A percentile compares a stretch with the other conserved stretches of the same genome.
These are phyloP conservation scores for Metschnikowia vanudenii DNA, from an alignment of 805 yeast genomes.

Conservation along the genomic window DNA sequence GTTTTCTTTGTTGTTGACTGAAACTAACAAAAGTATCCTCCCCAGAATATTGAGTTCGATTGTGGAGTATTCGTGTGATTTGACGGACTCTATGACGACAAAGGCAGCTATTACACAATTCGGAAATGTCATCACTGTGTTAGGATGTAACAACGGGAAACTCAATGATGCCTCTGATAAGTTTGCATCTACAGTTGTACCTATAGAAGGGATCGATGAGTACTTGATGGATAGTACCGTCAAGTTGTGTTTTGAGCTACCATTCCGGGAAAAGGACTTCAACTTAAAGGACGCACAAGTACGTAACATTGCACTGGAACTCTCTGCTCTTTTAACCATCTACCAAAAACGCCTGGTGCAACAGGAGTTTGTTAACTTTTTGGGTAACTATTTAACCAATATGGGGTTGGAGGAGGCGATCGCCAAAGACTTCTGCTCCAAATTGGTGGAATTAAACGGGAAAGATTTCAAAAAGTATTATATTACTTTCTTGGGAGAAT, in stretches of 20 bases:
- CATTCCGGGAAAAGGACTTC: slow-evolving; percentile 67
- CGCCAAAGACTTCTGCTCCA: slow-evolving; percentile 59
- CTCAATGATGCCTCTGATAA: slow-evolving; percentile 62
- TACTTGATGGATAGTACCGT: slow-evolving; percentile 67
- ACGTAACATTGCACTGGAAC: slow-evolving; percentile 70
- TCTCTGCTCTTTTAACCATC: slow-evolving; percentile 65
- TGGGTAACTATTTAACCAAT: slow-evolving; percentile 54
- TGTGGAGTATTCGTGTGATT: slow-evolving; percentile 61
- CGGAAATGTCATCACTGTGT: slow-evolving; percentile 55
- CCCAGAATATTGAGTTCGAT: slow-evolving; percentile 61
- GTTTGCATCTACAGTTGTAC: slow-evolving; percentile 44
- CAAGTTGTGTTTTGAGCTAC: slow-evolving; percentile 70
- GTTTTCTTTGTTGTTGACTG: slow-evolving; percentile 72
- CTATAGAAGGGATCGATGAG: slow-evolving; percentile 68
- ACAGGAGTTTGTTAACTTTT: slow-evolving; percentile 45
- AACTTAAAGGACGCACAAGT: slow-evolving; percentile 77
- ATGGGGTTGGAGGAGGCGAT: slow-evolving; percentile 58
- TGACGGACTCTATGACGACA: slow-evolving; percentile 61
- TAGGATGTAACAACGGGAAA: slow-evolving; percentile 64
- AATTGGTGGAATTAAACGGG: slow-evolving; percentile 53
- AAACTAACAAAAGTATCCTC: slow-evolving; percentile 59
- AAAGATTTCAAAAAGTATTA: slow-evolving; percentile 73
- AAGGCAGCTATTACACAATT: slow-evolving; percentile 70
- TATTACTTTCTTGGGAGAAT: slow-evolving; percentile 40
- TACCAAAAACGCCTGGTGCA: slow-evolving; percentile 35